These are phyloP conservation scores for Enterocytospora artemiae DNA, from an alignment of 371 early-diverging fungal species.

Conservation along the genomic window DNA sequence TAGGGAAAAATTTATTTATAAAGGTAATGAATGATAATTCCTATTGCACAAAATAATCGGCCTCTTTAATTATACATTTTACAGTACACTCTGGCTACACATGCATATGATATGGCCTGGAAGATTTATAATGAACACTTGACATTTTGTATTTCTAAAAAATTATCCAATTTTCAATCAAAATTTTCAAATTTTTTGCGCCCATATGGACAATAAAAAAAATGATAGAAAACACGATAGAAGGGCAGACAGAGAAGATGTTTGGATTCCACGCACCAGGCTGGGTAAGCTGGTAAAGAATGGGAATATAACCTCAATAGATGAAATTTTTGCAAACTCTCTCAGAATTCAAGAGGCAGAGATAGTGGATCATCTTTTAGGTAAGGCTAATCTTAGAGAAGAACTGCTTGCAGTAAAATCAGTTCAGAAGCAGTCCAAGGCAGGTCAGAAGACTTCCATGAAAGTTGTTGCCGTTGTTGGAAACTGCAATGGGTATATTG, in stretches of 20 bases:
- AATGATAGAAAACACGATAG: neutral
- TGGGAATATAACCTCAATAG: conserved; percentile 62
- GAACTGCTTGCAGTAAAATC: conserved; percentile 98
- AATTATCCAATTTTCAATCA: neutral
- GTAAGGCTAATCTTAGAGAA: conserved; percentile 76
- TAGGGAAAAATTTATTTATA: no score
- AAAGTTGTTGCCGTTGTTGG: conserved; percentile 97
- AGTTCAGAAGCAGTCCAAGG: conserved; percentile 98
- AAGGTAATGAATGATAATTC: no score
- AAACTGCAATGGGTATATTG: conserved; percentile 89
- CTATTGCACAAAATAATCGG: no score
- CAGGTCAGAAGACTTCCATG: conserved; percentile 98
- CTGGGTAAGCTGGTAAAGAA: conserved; percentile 58
- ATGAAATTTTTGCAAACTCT: conserved; percentile 89
- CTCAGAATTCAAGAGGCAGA: conserved; percentile 97
- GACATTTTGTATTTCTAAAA: no score
- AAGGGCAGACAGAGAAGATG: conserved; percentile 47
- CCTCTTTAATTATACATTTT: no score
- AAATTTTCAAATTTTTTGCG: neutral
- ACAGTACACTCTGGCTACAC: no score
- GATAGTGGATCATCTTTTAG: conserved; percentile 85
- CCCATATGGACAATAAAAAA: neutral
- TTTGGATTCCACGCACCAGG: conserved; percentile 58
- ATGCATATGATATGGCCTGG: no score
- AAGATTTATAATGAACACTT: no score